Conservation (phyloP, 2,329 filamentous ascomycete species). For the Colletotrichum trifolii region DNA sequence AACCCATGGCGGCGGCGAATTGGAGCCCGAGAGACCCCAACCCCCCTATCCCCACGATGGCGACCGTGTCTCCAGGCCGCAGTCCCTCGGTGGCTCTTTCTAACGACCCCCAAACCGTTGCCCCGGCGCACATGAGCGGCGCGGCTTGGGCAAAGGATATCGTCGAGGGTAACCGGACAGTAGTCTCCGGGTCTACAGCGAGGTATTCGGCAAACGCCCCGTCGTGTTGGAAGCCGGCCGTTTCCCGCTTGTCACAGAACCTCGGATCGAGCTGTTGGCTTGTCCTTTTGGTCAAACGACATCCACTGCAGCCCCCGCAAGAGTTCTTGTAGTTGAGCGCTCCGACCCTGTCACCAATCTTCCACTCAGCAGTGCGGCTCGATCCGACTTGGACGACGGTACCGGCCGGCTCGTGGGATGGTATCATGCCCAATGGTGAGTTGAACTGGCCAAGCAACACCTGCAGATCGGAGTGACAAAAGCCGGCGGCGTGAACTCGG, state of each 20-base stretch:
- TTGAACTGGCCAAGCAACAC: constrained; percentile 47
- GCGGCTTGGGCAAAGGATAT: constrained; percentile 48
- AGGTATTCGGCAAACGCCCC: constrained; percentile 50
- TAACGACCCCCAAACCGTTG: constrained; percentile 48
- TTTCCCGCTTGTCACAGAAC: constrained; percentile 46
- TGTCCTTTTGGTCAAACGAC: constrained; percentile 37
- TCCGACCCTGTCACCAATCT: constrained; percentile 49
- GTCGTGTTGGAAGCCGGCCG: constrained; percentile 48
- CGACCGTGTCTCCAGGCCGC: constrained; percentile 41
- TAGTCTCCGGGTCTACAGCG: constrained; percentile 44
- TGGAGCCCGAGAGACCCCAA: constrained; percentile 50
- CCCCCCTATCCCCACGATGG: constrained; percentile 49
- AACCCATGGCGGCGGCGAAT: constrained; percentile 49
- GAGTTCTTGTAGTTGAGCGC: constrained; percentile 49
- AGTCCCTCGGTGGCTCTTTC: constrained; percentile 44
- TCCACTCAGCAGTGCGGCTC: constrained; percentile 38
- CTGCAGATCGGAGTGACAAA: constrained; percentile 51
- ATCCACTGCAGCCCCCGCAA: constrained; percentile 44
- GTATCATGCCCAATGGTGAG: constrained; percentile 44
- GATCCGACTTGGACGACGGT: constrained; percentile 44
- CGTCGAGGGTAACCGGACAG: constrained; percentile 42
- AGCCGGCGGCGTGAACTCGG: constrained; percentile 47
- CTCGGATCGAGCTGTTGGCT: constrained; percentile 41
- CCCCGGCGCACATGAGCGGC: constrained; percentile 50
- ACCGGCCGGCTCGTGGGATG: constrained; percentile 51